Base-by-base conservation (phyloP, 2,329 filamentous ascomycete genomes). In the Metarhizium guizhouense region DNA sequence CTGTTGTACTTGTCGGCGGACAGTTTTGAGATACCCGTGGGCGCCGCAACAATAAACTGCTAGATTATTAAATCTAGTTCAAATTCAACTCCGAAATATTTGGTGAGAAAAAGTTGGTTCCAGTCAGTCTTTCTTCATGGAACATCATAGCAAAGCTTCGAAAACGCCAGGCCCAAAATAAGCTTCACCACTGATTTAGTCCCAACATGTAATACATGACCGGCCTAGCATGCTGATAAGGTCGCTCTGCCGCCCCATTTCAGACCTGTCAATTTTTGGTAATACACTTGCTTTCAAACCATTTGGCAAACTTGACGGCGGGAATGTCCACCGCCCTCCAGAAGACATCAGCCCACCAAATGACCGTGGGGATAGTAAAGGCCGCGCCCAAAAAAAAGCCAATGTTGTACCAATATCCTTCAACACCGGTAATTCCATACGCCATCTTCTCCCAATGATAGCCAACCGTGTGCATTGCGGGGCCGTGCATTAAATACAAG, bases 401-500 rank as follows among this genome's bases (percentile, higher is more conserved):
- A 1, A 64, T 61, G 53, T 72, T 73, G 64, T 78, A 82, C 61
- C 65, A 68, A 52, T 64, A 60, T 16, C 72, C 74, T 54, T 80
- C 75, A 4, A 68, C 68, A 6, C 79, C 80, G 0, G 75, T 80
- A 42, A 77, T 45, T 13, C 66, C 64, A 66, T 76, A 82, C 1
- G 72, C 76, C 68, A 74, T 72, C 38, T 71, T 72, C 62, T 82
- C 73, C 56, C 76, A 74, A 38, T 74, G 70, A 60, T 81, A 83
- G 11, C 80, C 80, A 18, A 78, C 61, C 2, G 75, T 74, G 61
- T 82, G 79, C 63, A 79, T 73, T 2, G 77, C 73, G 3, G 79
- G 78, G 0, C 81, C 80, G 63, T 85, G 82, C 71, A 84, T 78
- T 14, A 85, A 74, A 65, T 85, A 85, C 30, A 85, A 64, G 52